A percentile compares a stretch with the other conserved stretches of the same genome.
Conservation (phyloP, 2,329 filamentous ascomycete species). For the Penicillium sp. region DNA sequence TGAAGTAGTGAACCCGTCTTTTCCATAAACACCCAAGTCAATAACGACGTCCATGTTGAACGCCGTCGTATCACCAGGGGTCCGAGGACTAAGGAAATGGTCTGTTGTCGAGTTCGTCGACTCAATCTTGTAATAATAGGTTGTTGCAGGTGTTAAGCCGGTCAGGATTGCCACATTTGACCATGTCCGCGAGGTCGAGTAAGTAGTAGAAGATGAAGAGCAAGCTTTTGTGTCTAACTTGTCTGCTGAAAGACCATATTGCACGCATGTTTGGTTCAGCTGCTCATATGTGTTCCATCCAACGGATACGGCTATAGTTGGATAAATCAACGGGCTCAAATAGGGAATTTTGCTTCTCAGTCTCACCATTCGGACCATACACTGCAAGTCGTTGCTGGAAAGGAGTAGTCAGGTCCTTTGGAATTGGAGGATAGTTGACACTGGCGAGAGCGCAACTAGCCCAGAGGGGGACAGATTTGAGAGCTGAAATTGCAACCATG, state of each 20-base stretch:
- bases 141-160: constrained; percentile 53
- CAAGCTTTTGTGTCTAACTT: constrained; percentile 47
- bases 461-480: constrained; percentile 21
- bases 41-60: constrained; percentile 58
- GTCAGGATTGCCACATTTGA: constrained; percentile 53
- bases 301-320: constrained; percentile 50
- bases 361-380: constrained; percentile 52
- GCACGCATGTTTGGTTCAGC: constrained; percentile 51
- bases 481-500: constrained; percentile 13
- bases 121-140: constrained; percentile 62
- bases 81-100: constrained; percentile 57
- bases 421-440: constrained; percentile 50
- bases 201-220: constrained; percentile 52
- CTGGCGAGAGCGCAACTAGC: constrained; percentile 22
- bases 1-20: constrained; percentile 54
- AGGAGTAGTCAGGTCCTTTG: constrained; percentile 55
- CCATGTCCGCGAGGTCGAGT: constrained; percentile 57
- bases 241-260: constrained; percentile 51
- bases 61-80: constrained; percentile 56
- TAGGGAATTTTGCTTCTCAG: too few species aligned
- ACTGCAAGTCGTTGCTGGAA: constrained; percentile 58
- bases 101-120: constrained; percentile 58
- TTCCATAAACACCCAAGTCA: constrained; percentile 58
- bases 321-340: not conserved
- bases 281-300: constrained; percentile 61